Evolutionary conservation across 2,329 filamentous ascomycete species (phyloP), one percentile per base, ranked within the genome.

Genomic region (Ceratocystis cacaofunesta): DNA sequence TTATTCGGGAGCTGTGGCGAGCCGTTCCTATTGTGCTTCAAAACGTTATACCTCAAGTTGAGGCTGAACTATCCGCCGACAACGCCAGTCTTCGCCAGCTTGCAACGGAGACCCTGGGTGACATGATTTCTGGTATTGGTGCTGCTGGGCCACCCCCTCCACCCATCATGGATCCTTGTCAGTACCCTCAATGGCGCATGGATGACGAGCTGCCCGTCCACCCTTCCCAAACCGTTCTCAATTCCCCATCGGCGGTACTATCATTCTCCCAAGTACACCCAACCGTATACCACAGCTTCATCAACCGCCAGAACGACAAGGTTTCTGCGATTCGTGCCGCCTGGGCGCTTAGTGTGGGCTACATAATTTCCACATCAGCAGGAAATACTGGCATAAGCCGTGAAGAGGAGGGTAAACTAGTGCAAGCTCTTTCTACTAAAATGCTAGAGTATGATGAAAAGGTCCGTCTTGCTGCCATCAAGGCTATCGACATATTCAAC

Each of bases 51-150:
- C 92, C 92, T 3, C 92, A 96, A 74, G 80, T 99, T 48, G 92
- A 97, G 72, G 89, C 90, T 43, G 94, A 99, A 76, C 78, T 99
- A 63, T 88, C 87, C 2, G 91, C 92, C 0, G 94, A 99, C 72
- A 95, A 95, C 68, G 81, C 92, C 2, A 86, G 94, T 70, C 78
- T 99, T 65, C 88, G 94, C 64, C 82, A 90, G 67, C 81, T 99
- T 66, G 92, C 92, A 1, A 95, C 92, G 0, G 90, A 97, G 74
- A 96, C 94, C 0, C 84, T 99, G 48, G 94, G 95, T 64, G 92
- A 97, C 72, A 92, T 99, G 80, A 88, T 95, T 30, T 87, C 92
- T 50, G 92, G 92, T 5, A 95, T 97, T 73, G 92, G 92, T 62
- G 89, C 92, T 68, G 90, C 92, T 68, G 92, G 92, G 0, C 89